Percentiles rank a stretch among this genome's conserved stretches.
Evolutionary conservation across 2,329 filamentous ascomycete species (phyloP).

Genomic region (Tricladium varicosporioides): DNA sequence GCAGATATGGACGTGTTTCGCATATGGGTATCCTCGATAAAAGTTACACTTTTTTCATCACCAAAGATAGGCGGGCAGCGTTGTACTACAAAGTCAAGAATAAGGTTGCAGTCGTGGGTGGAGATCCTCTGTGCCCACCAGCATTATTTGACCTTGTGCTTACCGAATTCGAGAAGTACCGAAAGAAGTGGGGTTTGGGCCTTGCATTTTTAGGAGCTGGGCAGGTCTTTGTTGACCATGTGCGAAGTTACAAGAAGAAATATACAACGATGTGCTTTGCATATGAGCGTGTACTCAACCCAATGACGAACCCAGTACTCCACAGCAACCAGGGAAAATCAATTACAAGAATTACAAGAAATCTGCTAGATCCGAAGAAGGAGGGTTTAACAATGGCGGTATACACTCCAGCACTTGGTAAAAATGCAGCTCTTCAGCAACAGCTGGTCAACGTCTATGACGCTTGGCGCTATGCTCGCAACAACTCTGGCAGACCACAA

Average conservation of each 20-base stretch:
- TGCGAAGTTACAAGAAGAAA: conserved; percentile 27
- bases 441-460: conserved; percentile 38
- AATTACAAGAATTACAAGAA: conserved; percentile 37
- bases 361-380: conserved; percentile 37
- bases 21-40: conserved; percentile 44
- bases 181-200: conserved; percentile 32
- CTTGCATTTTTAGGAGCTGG: conserved; percentile 39
- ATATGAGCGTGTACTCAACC: conserved; percentile 40
- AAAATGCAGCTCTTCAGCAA: conserved; percentile 32
- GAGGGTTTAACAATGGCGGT: conserved; percentile 35
- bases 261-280: conserved; percentile 40
- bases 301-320: conserved; percentile 39
- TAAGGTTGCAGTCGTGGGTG: conserved; percentile 38
- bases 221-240: conserved; percentile 28
- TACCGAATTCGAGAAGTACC: conserved; percentile 36
- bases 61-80: conserved; percentile 34
- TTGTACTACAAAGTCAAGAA: conserved; percentile 40
- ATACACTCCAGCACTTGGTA: conserved; percentile 35
- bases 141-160: conserved; percentile 29
- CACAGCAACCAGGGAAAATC: conserved; percentile 37
- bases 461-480: conserved; percentile 38
- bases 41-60: conserved; percentile 41
- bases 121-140: conserved; percentile 38
- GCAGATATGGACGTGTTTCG: conserved; percentile 37
- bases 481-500: conserved; percentile 32